Conservation (phyloP, 2,329 filamentous ascomycete genomes). For the Cladosporium sp. region DNA sequence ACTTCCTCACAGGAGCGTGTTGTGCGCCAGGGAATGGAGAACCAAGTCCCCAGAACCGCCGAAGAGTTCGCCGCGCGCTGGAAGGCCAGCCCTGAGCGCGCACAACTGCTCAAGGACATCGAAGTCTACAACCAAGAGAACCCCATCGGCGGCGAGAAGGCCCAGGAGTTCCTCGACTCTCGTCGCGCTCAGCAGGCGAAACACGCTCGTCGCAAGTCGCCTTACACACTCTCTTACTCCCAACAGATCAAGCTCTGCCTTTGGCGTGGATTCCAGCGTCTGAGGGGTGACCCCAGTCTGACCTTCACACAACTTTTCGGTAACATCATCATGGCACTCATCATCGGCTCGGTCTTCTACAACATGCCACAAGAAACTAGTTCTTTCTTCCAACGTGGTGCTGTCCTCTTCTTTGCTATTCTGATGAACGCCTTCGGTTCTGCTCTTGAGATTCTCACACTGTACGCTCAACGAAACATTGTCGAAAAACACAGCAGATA, state of each 20-base stretch:
- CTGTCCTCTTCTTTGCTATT: conserved; percentile 83
- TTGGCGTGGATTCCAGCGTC: conserved; percentile 74
- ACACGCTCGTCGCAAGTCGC: conserved; percentile 64
- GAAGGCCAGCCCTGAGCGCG: conserved; percentile 55
- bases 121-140: conserved; percentile 49
- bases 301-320: conserved; percentile 68
- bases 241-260: conserved; percentile 80
- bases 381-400: conserved; percentile 77
- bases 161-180: conserved; percentile 48
- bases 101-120: conserved; percentile 45
- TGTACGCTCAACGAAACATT: conserved; percentile 86
- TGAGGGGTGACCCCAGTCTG: conserved; percentile 74
- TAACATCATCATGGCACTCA: conserved; percentile 74
- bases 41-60: conserved; percentile 49
- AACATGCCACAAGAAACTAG: conserved; percentile 65
- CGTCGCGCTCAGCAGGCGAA: conserved; percentile 50
- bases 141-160: conserved; percentile 47
- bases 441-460: conserved; percentile 78
- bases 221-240: conserved; percentile 75
- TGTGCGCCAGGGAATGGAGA: conserved; percentile 46
- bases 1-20: conserved; percentile 54
- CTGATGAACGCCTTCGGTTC: conserved; percentile 82
- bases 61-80: conserved; percentile 54
- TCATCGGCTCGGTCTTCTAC: conserved; percentile 80
- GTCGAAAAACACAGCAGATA: conserved; percentile 88